Percentiles rank a stretch among this genome's conserved stretches.
Evolutionary conservation across 257 asterid species (phyloP).

Genomic region (Capsicum baccatum): DNA sequence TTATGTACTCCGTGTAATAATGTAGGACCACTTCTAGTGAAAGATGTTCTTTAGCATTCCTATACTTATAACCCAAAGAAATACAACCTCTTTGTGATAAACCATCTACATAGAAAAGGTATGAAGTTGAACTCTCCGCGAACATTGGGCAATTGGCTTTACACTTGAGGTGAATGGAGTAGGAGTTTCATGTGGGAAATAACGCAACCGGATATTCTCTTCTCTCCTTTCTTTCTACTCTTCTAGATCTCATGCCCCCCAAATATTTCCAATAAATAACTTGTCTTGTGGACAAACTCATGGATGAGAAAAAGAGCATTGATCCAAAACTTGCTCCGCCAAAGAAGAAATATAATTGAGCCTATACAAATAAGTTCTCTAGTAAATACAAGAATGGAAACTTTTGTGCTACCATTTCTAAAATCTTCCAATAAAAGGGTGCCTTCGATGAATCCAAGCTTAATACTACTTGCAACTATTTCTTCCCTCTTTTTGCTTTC

Average conservation of each 20-base stretch:
- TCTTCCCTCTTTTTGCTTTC: slow-evolving; percentile 11
- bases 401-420: neutral
- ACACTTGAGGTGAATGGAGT: neutral
- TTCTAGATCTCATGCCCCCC: neutral
- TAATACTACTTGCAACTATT: neutral
- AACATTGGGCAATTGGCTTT: neutral
- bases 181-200: neutral
- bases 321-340: neutral
- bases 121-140: neutral
- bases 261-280: slow-evolving; percentile 16
- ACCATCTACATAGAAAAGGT: slow-evolving; percentile 4
- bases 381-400: slow-evolving; percentile 15
- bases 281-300: slow-evolving; percentile 8
- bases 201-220: slow-evolving; percentile 6
- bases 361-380: neutral
- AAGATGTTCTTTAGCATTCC: slow-evolving; percentile 19
- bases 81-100: neutral
- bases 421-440: neutral
- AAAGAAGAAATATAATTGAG: slow-evolving; percentile 22
- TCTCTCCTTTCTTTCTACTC: neutral
- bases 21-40: neutral
- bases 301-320: slow-evolving; percentile 20
- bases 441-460: neutral
- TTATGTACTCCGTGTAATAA: neutral
- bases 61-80: neutral